These are phyloP conservation scores for Sungouiella thailandica DNA, from an alignment of 805 yeast species.

Conservation along the genomic window DNA sequence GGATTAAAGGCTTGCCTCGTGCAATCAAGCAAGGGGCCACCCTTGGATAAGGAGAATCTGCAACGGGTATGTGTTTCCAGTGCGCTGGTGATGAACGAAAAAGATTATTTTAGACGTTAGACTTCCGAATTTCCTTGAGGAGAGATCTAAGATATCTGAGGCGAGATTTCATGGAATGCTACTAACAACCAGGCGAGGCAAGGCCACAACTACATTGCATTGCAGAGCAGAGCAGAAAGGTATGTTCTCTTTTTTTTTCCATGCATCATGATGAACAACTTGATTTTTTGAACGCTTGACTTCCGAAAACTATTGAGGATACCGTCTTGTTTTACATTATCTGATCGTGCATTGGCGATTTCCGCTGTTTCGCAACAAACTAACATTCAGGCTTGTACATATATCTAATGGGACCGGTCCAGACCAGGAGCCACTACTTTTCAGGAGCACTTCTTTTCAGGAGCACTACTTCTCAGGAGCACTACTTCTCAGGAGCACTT, in stretches of 20 bases:
- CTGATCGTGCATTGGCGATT: conserved; percentile 6
- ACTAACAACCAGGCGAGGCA: too few relatives aligned
- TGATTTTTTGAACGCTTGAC: conserved; percentile 26
- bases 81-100: conserved; percentile 33
- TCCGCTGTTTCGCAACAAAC: conserved; percentile 2
- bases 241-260: neutral
- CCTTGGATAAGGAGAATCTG: conserved; percentile 19
- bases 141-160: conserved; percentile 29
- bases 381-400: conserved; percentile 11
- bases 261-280: conserved; percentile 18
- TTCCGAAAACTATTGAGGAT: conserved; percentile 23
- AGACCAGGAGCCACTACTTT: too few relatives aligned
- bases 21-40: conserved; percentile 51
- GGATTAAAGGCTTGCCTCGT: conserved; percentile 78
- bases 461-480: too few relatives aligned
- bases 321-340: conserved; percentile 16
- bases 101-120: conserved; percentile 37
- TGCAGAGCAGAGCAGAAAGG: too few relatives aligned
- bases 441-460: too few relatives aligned
- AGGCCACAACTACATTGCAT: too few relatives aligned
- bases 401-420: too few relatives aligned
- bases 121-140: conserved; percentile 36
- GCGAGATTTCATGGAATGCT: too few relatives aligned
- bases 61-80: conserved; percentile 9
- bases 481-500: too few relatives aligned